A percentile compares a stretch with the other conserved stretches of the same genome.
Evolutionary conservation across 1,284 basidiomycete species (phyloP).

Genomic region (Marasmius sp.): DNA sequence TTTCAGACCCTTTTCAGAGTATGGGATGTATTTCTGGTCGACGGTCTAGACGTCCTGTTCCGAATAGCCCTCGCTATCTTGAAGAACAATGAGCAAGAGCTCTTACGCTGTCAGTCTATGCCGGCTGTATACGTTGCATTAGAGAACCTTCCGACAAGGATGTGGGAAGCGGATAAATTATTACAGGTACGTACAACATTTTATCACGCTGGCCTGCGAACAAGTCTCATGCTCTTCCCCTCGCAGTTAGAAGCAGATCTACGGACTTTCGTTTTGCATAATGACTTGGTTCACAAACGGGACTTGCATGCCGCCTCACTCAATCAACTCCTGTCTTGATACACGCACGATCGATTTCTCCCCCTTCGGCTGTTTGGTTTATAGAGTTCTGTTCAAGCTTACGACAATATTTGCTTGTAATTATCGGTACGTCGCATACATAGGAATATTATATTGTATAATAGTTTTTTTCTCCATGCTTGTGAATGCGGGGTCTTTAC

Average conservation of each 20-base stretch:
- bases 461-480: background rate
- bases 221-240: background rate
- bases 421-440: background rate
- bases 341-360: background rate
- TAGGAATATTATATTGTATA: background rate
- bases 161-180: conserved; percentile 91
- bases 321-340: conserved; percentile 31
- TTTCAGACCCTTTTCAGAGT: conserved; percentile 81
- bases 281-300: conserved; percentile 69
- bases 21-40: conserved; percentile 95
- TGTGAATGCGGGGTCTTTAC: background rate
- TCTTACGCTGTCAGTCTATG: conserved; percentile 80
- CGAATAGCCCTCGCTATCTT: conserved; percentile 88
- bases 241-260: conserved; percentile 69
- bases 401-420: background rate
- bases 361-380: background rate
- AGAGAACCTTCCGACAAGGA: conserved; percentile 83
- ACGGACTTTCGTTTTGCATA: conserved; percentile 60
- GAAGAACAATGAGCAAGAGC: conserved; percentile 79
- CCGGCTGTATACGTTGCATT: conserved; percentile 86
- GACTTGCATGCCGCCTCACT: conserved; percentile 56
- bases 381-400: background rate
- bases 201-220: background rate
- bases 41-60: conserved; percentile 92
- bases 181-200: conserved; percentile 61